These are phyloP conservation scores for Lithocarpus polystachyus DNA, from an alignment of 306 rosid species.

Conservation along the genomic window DNA sequence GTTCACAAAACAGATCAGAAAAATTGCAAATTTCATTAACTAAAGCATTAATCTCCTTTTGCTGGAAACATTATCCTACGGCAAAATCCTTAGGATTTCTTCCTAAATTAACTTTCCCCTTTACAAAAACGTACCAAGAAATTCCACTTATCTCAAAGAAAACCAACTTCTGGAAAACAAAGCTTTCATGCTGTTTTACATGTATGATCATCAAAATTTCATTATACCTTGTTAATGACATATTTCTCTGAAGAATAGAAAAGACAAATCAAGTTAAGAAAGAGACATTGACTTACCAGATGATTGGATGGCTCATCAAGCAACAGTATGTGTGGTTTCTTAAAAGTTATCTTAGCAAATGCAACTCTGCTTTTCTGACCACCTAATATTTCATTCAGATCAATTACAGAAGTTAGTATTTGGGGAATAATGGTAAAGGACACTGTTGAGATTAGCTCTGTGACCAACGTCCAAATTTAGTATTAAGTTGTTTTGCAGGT, in stretches of 20 bases:
- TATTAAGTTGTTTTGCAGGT: background rate
- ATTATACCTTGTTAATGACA: background rate
- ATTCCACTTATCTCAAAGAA: background rate
- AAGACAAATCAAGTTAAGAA: conserved; percentile 10
- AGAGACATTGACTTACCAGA: conserved; percentile 52
- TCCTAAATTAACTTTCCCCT: background rate
- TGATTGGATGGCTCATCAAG: conserved; percentile 99
- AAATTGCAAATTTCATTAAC: background rate
- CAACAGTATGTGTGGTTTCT: conserved; percentile 94
- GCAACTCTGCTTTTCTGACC: conserved; percentile 99
- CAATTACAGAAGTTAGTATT: conserved; percentile 12
- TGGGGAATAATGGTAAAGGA: background rate
- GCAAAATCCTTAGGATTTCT: background rate
- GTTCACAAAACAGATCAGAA: background rate
- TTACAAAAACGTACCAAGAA: background rate
- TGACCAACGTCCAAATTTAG: background rate
- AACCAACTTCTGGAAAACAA: background rate
- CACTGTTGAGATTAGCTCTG: background rate
- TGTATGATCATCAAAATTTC: background rate
- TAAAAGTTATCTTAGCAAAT: conserved; percentile 94
- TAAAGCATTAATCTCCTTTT: background rate
- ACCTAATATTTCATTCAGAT: conserved; percentile 46
- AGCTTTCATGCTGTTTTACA: background rate
- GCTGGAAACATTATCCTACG: background rate
- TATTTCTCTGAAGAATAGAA: background rate